Percentiles rank a stretch among this genome's conserved stretches.
phyloP scores from a whole-genome alignment of 202 grass and related monocot genomes.

The Dendrocalamus latiflorus region DNA sequence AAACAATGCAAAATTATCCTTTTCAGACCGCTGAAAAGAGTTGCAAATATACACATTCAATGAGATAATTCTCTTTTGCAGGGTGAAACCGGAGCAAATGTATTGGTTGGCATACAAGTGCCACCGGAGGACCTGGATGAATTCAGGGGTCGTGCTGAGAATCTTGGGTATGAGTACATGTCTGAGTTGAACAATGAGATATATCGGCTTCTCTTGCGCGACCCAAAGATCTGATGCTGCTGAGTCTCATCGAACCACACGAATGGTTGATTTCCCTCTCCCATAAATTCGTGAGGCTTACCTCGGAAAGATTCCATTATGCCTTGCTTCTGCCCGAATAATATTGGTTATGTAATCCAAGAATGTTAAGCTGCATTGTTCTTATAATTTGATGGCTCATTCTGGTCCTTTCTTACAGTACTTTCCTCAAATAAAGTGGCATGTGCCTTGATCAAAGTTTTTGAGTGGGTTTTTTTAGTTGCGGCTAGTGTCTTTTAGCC shows the following conservation, averaged over 20 bases:
- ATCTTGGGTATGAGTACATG: slow-evolving; percentile 84
- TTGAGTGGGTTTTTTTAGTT: too few relatives aligned
- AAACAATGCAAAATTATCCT: neutral
- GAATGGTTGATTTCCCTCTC: neutral
- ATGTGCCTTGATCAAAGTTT: neutral
- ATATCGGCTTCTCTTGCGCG: slow-evolving; percentile 63
- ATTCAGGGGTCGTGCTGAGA: slow-evolving; percentile 46
- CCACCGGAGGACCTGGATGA: slow-evolving; percentile 54
- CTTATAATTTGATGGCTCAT: neutral
- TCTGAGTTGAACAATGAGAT: slow-evolving; percentile 74
- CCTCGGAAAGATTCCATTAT: neutral
- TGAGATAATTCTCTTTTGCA: slow-evolving; percentile 35
- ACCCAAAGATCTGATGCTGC: slow-evolving; percentile 7
- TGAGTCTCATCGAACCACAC: neutral
- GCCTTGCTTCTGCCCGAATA: slow-evolving; percentile 16
- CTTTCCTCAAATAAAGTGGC: neutral
- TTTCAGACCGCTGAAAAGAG: neutral
- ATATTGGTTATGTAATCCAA: neutral
- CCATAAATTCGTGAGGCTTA: neutral
- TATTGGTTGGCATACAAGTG: slow-evolving; percentile 88
- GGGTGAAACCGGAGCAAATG: slow-evolving; percentile 80
- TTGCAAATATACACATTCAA: neutral
- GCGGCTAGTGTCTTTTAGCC: too few relatives aligned
- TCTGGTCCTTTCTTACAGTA: neutral
- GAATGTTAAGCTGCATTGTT: neutral